Conservation (phyloP, 768 basidiomycete species). For the Suillus placidus region DNA sequence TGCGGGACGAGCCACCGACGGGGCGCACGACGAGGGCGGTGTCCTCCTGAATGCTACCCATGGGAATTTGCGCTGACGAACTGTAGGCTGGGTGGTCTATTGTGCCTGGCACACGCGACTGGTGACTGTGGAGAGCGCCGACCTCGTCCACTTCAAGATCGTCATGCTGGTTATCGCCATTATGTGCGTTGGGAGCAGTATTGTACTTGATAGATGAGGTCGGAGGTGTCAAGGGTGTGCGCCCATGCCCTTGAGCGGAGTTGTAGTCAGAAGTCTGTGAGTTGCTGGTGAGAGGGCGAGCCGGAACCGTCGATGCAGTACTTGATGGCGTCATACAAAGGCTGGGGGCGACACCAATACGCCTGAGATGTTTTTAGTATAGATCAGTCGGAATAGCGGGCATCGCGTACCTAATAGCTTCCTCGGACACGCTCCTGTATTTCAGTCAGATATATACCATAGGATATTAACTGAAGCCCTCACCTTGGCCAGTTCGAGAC, state of each 20-base stretch:
- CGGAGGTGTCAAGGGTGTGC: slow-evolving; percentile 14
- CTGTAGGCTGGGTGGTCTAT: slow-evolving; percentile 33
- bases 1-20: slow-evolving; percentile 19
- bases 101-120: slow-evolving; percentile 18
- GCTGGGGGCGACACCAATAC: slow-evolving; percentile 51
- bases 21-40: slow-evolving; percentile 15
- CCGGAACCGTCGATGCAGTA: slow-evolving; percentile 32
- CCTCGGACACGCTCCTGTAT: slow-evolving; percentile 67
- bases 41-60: slow-evolving; percentile 31
- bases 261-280: slow-evolving; percentile 19
- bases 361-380: slow-evolving; percentile 33
- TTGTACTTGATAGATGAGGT: slow-evolving; percentile 31
- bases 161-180: slow-evolving; percentile 18
- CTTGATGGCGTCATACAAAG: slow-evolving; percentile 37
- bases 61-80: slow-evolving; percentile 20
- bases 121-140: slow-evolving; percentile 21
- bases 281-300: slow-evolving; percentile 27
- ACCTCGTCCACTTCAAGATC: slow-evolving; percentile 24
- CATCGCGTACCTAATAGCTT: slow-evolving; percentile 55
- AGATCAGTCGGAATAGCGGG: neutral
- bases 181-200: slow-evolving; percentile 30
- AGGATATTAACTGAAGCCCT: slow-evolving; percentile 26
- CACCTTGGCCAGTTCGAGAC: slow-evolving; percentile 88
- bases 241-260: slow-evolving; percentile 16
- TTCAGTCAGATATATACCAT: slow-evolving; percentile 8